These are phyloP conservation scores for Colletotrichum tofieldiae DNA, from an alignment of 2,329 filamentous ascomycete genomes.

Conservation along the genomic window DNA sequence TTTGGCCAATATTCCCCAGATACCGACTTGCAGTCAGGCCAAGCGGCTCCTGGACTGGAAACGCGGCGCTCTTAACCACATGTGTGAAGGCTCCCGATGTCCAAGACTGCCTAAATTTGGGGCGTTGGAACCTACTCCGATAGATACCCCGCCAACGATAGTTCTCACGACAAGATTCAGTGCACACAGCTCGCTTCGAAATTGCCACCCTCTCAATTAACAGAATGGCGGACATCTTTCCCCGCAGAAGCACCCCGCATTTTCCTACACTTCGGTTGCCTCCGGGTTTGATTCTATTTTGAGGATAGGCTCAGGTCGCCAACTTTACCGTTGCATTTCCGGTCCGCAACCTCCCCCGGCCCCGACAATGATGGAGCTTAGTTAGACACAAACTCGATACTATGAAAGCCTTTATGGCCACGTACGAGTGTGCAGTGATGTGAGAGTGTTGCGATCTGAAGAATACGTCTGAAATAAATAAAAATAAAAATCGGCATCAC, in stretches of 20 bases:
- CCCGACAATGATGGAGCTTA: not conserved
- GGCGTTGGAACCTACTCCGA: not conserved
- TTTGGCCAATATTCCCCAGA: not conserved
- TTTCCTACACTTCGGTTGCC: no score
- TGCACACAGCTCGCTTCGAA: not conserved
- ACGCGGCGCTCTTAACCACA: not conserved
- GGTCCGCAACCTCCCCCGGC: slow-evolving; percentile 24
- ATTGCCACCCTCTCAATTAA: no score
- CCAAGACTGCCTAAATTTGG: not conserved
- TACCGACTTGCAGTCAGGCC: not conserved
- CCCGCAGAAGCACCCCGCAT: no score
- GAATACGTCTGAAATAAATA: not conserved
- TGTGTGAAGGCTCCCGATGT: not conserved
- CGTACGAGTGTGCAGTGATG: not conserved
- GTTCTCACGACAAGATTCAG: not conserved
- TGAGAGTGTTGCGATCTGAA: not conserved
- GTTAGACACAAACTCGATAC: no score
- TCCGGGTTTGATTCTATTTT: not conserved
- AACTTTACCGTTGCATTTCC: not conserved
- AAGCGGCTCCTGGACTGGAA: no score
- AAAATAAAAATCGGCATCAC: not conserved
- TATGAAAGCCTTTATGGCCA: not conserved
- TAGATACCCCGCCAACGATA: not conserved
- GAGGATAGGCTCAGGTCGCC: not conserved
- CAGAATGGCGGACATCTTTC: no score